Evolutionary conservation across 805 yeast genomes (phyloP).

Genomic region (Kluyveromyces wickerhamii): DNA sequence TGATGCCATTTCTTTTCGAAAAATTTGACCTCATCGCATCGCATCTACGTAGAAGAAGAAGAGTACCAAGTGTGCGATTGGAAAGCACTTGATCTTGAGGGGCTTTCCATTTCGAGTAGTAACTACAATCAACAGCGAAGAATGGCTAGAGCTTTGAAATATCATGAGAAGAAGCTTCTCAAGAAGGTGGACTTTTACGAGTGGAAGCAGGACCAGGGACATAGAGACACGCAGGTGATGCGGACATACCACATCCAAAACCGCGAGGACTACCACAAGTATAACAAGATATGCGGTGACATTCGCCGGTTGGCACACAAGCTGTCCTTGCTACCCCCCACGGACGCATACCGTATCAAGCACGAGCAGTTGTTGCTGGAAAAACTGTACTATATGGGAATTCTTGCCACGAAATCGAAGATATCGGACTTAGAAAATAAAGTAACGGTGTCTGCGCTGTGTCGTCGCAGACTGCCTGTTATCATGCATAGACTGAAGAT

Average conservation of each 20-base stretch:
- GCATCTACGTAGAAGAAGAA: no score
- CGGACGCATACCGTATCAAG: slow-evolving; percentile 78
- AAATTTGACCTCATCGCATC: no score
- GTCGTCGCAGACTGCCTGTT: slow-evolving; percentile 88
- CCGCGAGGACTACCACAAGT: slow-evolving; percentile 92
- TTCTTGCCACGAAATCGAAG: slow-evolving; percentile 79
- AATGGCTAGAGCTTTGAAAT: slow-evolving; percentile 84
- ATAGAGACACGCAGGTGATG: slow-evolving; percentile 95
- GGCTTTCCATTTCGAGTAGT: no score
- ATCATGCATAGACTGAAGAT: slow-evolving; percentile 90
- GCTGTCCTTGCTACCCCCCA: slow-evolving; percentile 74
- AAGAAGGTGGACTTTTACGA: slow-evolving; percentile 94
- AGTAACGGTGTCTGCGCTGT: slow-evolving; percentile 83
- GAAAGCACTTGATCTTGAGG: no score
- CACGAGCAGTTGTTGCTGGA: slow-evolving; percentile 86
- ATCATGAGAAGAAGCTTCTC: slow-evolving; percentile 90
- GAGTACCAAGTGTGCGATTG: no score
- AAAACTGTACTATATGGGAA: slow-evolving; percentile 82
- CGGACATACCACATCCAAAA: slow-evolving; percentile 87
- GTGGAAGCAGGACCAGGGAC: slow-evolving; percentile 95
- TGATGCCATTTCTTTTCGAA: no score
- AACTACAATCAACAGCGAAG: slow-evolving; percentile 5
- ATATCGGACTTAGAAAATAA: slow-evolving; percentile 88
- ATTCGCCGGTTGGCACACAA: slow-evolving; percentile 81
- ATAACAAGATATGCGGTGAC: slow-evolving; percentile 88